These are phyloP conservation scores for Amanita molliuscula DNA, from an alignment of 768 basidiomycete species.

Conservation along the genomic window DNA sequence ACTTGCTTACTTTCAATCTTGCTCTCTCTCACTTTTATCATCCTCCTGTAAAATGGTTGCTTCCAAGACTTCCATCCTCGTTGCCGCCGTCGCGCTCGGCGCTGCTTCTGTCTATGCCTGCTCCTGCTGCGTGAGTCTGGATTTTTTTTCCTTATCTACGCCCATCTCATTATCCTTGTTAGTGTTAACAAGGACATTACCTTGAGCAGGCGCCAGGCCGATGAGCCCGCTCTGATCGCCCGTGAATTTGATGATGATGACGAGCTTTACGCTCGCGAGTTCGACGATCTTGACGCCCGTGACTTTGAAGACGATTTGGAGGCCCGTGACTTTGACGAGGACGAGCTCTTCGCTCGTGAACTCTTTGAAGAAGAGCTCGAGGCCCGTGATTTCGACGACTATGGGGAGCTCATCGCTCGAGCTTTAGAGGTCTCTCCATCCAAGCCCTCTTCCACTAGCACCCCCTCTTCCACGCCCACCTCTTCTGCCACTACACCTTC, in stretches of 20 bases:
- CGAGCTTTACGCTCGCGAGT: too few species aligned
- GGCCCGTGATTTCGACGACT: neutral
- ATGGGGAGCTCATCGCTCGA: neutral
- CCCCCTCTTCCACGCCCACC: too few species aligned
- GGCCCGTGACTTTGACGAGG: neutral
- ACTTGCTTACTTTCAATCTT: neutral
- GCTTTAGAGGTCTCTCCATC: neutral
- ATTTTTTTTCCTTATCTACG: too few species aligned
- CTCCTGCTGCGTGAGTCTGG: neutral
- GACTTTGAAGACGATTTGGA: neutral
- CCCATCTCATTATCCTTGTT: too few species aligned
- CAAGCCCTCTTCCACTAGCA: too few species aligned
- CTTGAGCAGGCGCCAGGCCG: too few species aligned
- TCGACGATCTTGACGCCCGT: neutral
- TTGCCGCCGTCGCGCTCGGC: constrained; percentile 1
- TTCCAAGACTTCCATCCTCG: constrained; percentile 2
- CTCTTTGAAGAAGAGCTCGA: neutral
- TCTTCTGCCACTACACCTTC: too few species aligned
- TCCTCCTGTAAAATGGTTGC: constrained; percentile 2
- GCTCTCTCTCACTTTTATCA: neutral
- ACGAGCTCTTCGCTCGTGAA: neutral
- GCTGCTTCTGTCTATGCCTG: constrained; percentile 1
- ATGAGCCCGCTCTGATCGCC: too few species aligned
- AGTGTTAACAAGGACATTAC: too few species aligned
- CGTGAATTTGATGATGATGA: too few species aligned